These are phyloP conservation scores for Podaxis carcinomalis DNA, from an alignment of 768 basidiomycete genomes.

Conservation along the genomic window DNA sequence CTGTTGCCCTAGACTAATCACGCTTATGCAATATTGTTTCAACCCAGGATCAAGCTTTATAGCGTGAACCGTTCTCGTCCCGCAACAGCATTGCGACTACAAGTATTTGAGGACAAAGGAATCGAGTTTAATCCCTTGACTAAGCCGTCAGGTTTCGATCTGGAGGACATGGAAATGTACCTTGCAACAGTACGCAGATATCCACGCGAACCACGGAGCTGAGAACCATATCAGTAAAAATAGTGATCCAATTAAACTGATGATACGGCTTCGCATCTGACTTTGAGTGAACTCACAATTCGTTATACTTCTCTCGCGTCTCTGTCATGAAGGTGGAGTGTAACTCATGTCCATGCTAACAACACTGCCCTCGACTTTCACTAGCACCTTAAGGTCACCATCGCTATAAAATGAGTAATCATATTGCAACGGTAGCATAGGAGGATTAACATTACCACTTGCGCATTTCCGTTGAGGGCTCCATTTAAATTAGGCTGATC, in stretches of 20 bases:
- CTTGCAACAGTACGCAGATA: conserved; percentile 19
- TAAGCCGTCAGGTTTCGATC: conserved; percentile 31
- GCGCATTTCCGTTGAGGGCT: conserved; percentile 63
- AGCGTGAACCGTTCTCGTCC: conserved; percentile 42
- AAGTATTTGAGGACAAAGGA: conserved; percentile 33
- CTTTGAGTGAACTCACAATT: not conserved
- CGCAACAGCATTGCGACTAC: conserved; percentile 38
- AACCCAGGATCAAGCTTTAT: conserved; percentile 44
- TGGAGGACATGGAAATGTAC: conserved; percentile 31
- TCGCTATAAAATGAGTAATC: conserved; percentile 26
- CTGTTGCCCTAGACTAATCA: not conserved
- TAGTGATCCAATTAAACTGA: not conserved
- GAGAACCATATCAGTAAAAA: not conserved
- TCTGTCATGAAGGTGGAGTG: conserved; percentile 61
- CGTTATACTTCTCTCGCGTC: conserved; percentile 57
- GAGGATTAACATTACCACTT: conserved; percentile 21
- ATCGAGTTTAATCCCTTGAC: conserved; percentile 37
- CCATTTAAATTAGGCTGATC: conserved; percentile 49
- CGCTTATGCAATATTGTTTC: not conserved
- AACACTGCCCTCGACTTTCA: conserved; percentile 19
- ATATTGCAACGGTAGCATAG: not conserved
- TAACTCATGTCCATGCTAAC: conserved; percentile 43
- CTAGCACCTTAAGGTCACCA: conserved; percentile 32
- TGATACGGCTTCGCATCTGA: not conserved
- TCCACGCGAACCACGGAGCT: conserved; percentile 7